Evolutionary conservation across 352 stramenopile genomes (phyloP), one percentile per base, ranked within the genome.

Genomic region (Pythium dissimile): DNA sequence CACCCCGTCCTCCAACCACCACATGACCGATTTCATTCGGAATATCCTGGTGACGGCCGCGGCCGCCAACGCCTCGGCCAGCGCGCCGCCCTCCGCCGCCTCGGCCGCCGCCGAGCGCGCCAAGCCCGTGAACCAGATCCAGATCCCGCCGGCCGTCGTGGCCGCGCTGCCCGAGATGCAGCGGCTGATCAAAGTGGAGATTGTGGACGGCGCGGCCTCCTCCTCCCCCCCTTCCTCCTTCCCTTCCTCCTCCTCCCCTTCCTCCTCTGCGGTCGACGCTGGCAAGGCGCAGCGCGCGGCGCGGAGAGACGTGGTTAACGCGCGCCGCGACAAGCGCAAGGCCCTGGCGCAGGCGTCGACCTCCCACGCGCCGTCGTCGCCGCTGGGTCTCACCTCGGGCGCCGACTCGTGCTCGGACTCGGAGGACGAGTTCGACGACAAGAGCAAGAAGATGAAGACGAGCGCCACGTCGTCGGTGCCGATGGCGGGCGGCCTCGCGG

Each of bases 391-490:
- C 43, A 59, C 62, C 20, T 59, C 57, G 52, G 34, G 43, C 37
- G 54, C 31, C 26, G 54, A 54, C 53, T 45, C 30, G 18, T 48
- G 43, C 12, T 28, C 37, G 3, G 60, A 49, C 23, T 48, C 54
- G 9, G 55, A 65, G 20, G 66, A 72, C 35, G 54, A 69, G 16
- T 6, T 32, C 11, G 59, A 66, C 13, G 71, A 84, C 28, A 73
- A 71, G 64, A 72, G 50, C 37, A 92, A 92, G 72, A 88, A 86
- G 62, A 85, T 88, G 43, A 92, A 90, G 73, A 91, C 78, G n/a
- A 66, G 80, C 53, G 73, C 68, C 48, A 74, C 73, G 30, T 75
- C 72, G 54, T 74, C 69, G 8, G 59, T 72, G 15, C 58, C 58
- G 0, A 57, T 77, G 8, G 49, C 37, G 20, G 61, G 61, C 27